Conservation (phyloP, 2,329 filamentous ascomycete species). For the Chaetothyriales sp. region DNA sequence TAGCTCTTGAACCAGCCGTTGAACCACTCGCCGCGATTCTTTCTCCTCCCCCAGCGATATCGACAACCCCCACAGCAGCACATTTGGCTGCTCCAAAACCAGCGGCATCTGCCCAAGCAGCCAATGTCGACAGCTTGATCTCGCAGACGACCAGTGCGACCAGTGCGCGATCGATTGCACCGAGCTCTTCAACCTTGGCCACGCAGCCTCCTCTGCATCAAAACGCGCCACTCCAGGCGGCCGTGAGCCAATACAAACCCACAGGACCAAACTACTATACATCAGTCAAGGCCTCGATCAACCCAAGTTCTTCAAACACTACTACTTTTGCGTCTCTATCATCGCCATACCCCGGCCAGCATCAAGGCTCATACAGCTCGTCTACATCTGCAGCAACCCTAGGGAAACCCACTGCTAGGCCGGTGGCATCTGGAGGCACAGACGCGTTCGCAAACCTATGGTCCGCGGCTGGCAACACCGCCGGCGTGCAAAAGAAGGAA, state of each 20-base stretch:
- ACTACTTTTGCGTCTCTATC: constrained; percentile 19
- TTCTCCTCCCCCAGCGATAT: constrained; percentile 31
- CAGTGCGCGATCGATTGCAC: constrained; percentile 49
- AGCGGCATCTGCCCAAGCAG: constrained; percentile 65
- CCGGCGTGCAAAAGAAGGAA: constrained; percentile 55
- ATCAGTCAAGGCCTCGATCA: constrained; percentile 40
- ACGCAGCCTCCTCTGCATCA: constrained; percentile 28
- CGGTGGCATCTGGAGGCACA: constrained; percentile 42
- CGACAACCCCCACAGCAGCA: constrained; percentile 36
- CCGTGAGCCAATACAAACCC: constrained; percentile 46
- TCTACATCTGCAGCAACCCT: constrained; percentile 22
- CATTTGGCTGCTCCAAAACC: constrained; percentile 74
- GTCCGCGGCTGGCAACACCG: constrained; percentile 51
- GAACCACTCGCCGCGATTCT: constrained; percentile 26
- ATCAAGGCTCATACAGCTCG: constrained; percentile 25
- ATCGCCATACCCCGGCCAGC: constrained; percentile 19
- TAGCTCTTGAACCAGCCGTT: constrained; percentile 23
- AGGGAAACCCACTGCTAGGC: constrained; percentile 35
- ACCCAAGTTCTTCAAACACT: constrained; percentile 15
- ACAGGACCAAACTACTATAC: constrained; percentile 89
- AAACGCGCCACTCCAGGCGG: constrained; percentile 36
- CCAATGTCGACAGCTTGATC: constrained; percentile 65
- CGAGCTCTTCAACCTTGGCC: constrained; percentile 45
- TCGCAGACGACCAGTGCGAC: constrained; percentile 25
- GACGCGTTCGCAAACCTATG: constrained; percentile 87